These are phyloP conservation scores for Umbelopsis sp. DNA, from an alignment of 192 early-diverging fungal genomes.

Conservation along the genomic window DNA sequence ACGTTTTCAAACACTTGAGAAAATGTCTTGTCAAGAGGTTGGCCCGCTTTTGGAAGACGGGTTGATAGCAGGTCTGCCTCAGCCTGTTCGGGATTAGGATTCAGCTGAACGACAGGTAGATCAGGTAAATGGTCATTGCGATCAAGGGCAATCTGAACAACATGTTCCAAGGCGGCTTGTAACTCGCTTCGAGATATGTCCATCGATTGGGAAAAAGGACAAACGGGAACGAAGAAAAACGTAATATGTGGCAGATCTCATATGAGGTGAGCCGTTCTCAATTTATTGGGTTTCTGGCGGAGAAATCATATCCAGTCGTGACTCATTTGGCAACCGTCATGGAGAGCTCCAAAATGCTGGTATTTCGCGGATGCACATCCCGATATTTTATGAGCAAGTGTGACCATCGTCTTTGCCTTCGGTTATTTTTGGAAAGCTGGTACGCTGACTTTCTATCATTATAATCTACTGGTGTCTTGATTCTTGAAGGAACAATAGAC, in stretches of 20 bases:
- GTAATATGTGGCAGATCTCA: background rate
- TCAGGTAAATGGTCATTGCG: background rate
- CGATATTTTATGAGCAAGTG: background rate
- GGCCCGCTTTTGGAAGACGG: background rate
- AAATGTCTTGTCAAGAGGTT: background rate
- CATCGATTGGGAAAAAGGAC: background rate
- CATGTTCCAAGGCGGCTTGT: background rate
- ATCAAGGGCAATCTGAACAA: background rate
- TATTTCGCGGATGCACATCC: background rate
- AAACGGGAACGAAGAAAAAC: background rate
- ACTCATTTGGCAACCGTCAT: background rate
- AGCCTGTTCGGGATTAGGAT: background rate
- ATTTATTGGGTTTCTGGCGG: background rate
- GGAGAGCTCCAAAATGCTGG: background rate
- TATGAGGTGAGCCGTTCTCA: background rate
- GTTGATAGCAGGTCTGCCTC: background rate
- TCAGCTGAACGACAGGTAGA: background rate
- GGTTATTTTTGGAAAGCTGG: background rate
- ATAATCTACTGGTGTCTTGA: too few relatives aligned
- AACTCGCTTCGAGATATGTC: background rate
- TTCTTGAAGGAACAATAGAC: too few relatives aligned
- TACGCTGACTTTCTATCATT: background rate
- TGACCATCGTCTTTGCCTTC: background rate
- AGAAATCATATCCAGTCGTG: background rate
- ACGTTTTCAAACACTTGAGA: background rate